Base-by-base conservation (phyloP, 768 basidiomycete genomes). In the Aureoboletus auriporus region DNA sequence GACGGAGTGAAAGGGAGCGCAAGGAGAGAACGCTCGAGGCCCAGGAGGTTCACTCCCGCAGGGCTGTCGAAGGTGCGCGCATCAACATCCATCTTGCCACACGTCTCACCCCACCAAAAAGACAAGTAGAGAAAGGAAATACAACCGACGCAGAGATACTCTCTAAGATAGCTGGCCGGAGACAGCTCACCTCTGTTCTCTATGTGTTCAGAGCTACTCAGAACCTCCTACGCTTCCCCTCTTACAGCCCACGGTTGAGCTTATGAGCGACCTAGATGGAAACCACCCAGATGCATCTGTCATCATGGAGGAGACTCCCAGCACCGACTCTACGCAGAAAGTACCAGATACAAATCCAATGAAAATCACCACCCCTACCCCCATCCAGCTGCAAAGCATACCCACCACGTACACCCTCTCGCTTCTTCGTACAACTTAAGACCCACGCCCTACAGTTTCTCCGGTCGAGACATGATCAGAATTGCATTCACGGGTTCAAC, bases 401-500 rank as follows among this genome's bases (percentile, higher is more conserved):
- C 94, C 96, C 3, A 88, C 89, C 44, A 95, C 93, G 89, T 93
- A 70, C 58, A 89, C 61, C n/a, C 36, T 27, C 61, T 31, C 55
- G 11, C 40, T 31, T 43, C 17, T 49, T n/a, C 39, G 16, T 14
- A 34, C 36, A 0, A 34, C 20, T 30, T 11, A 30, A 39, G 34
- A 51, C 52, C 60, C 35, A 53, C 17, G 38, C 28, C 49, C 50
- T 31, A 28, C 62, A 93, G 93, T 29, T 97, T 98, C 66, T 73
- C 93, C 42, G 96, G 96, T 35, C 83, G 96, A 53, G 96, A 99
- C 66, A 87, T 98, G 72, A 99, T 98, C 54, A 95, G 96, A 16
- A 98, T 99, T 55, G 96, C 96, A 4, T 98, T 98, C 71, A 99
- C 96, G 23, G 96, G 96, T 34, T 98, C 95, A 71, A 99, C 96